A percentile compares a stretch with the other conserved stretches of the same genome.
Evolutionary conservation across 805 yeast genomes (phyloP).

Genomic region (Metschnikowia rubicola): DNA sequence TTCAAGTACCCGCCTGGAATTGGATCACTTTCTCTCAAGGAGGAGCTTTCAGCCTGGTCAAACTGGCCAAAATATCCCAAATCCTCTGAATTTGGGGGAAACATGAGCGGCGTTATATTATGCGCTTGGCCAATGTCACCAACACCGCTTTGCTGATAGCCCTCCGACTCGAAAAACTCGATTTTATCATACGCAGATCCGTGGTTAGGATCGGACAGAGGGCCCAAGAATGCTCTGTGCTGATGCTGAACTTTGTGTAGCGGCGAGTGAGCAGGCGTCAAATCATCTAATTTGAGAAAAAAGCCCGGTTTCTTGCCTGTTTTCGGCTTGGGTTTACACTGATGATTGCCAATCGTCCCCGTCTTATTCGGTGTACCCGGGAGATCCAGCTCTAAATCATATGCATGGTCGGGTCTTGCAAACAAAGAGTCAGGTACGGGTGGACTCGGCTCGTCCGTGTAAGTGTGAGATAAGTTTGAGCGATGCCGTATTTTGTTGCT

Average conservation of each 20-base stretch:
- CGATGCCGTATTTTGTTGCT: constrained; percentile 10
- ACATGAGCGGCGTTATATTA: constrained; percentile 16
- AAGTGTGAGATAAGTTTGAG: constrained; percentile 11
- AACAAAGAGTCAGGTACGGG: constrained; percentile 2
- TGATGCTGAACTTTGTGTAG: constrained; percentile 9
- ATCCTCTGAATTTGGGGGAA: constrained; percentile 16
- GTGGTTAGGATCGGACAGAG: constrained; percentile 14
- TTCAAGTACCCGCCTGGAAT: constrained; percentile 10
- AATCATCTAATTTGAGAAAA: constrained; percentile 24
- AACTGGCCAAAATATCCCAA: constrained; percentile 17
- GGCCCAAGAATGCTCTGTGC: constrained; percentile 16
- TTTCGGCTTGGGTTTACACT: constrained; percentile 2
- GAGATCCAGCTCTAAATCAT: neutral
- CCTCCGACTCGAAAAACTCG: constrained; percentile 8
- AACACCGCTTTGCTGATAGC: constrained; percentile 7
- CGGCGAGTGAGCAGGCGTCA: constrained; percentile 13
- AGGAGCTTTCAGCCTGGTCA: constrained; percentile 1
- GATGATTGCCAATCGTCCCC: neutral
- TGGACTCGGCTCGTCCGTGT: constrained; percentile 3
- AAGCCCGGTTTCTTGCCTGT: constrained; percentile 24
- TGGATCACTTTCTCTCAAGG: neutral
- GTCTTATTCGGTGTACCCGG: neutral
- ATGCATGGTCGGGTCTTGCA: neutral
- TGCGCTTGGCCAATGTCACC: constrained; percentile 5
- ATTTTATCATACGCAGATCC: constrained; percentile 1